Evolutionary conservation across 1,284 basidiomycete species (phyloP), one percentile per base, ranked within the genome.

Genomic region (Rhodotorula glutinis): DNA sequence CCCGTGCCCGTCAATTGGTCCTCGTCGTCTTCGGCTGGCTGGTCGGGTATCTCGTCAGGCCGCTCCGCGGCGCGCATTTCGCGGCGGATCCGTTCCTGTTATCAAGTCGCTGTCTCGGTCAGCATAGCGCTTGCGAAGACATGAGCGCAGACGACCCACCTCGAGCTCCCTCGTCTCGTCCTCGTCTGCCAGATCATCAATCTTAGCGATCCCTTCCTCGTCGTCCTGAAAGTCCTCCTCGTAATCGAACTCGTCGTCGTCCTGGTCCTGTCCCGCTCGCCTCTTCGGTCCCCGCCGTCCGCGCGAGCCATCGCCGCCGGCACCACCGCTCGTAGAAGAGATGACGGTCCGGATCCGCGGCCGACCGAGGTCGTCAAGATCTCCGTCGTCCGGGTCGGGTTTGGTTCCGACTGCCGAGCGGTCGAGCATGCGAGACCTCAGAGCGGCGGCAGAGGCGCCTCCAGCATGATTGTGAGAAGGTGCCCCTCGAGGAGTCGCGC

Each of bases 221-320:
- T 93, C 91, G 73, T 92, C 91, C 27, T 88, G 88, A 75, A 91
- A 88, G 25, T 89, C 88, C 74, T 89, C 89, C 74, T 92, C 90
- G 75, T 85, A 92, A 30, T 88, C 84, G 65, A 89, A 83, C 76
- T 93, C 91, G 74, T 92, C 91, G 67, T 89, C 70, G 19, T 63
- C 72, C 33, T 65, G 66, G 9, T 73, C 66, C 52, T 62, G 68
- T 69, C 43, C 64, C 38, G 63, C 70, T 62, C 59, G 60, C 61
- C 25, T 56, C 53, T 13, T 17, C 57, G 17, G 75, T 88, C 87
- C 23, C 88, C 69, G 89, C 88, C 43, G 63, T 65, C 54, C 60
- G 67, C 74, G 3, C 23, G n/a, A 52, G 7, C 61, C 40, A 21
- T 23, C 30, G 10, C 53, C 60, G n/a, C 41, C 17, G 27, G 29